These are phyloP conservation scores for Calonectria multiphialidica DNA, from an alignment of 2,329 filamentous ascomycete genomes.

Conservation along the genomic window DNA sequence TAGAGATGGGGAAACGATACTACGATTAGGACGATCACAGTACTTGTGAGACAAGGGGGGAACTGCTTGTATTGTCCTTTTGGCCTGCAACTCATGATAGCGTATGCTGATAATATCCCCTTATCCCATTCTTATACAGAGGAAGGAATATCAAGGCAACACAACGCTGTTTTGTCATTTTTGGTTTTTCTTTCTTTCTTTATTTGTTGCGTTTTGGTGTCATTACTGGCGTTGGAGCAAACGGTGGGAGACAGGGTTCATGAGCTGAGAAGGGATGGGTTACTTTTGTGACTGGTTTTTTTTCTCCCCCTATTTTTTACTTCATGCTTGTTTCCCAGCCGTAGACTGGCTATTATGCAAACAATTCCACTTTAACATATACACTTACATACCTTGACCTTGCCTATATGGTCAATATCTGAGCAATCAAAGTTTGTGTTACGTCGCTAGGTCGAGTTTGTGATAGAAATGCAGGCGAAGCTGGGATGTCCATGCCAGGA, in stretches of 20 bases:
- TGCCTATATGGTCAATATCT: not conserved
- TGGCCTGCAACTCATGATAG: slow-evolving; percentile 9
- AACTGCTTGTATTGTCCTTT: not conserved
- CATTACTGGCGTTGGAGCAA: slow-evolving; percentile 20
- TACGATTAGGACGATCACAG: slow-evolving; percentile 5
- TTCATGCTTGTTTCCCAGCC: slow-evolving; percentile 5
- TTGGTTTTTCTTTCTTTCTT: slow-evolving; percentile 14
- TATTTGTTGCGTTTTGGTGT: not conserved
- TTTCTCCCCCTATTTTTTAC: not conserved
- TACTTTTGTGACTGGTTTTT: slow-evolving; percentile 9
- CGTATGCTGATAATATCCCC: not conserved
- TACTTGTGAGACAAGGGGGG: not conserved
- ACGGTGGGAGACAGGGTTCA: slow-evolving; percentile 14
- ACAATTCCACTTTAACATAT: slow-evolving; percentile 23
- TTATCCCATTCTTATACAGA: slow-evolving; percentile 7
- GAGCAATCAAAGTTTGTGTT: not conserved
- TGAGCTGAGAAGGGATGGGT: slow-evolving; percentile 15
- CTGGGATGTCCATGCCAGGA: not conserved
- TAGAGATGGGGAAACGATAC: slow-evolving; percentile 13
- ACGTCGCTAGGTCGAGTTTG: not conserved
- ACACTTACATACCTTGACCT: slow-evolving; percentile 4
- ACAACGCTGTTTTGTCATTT: not conserved
- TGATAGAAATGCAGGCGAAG: not conserved
- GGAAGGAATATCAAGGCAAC: not conserved
- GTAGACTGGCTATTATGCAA: slow-evolving; percentile 20